Base-by-base conservation (phyloP, 2,329 filamentous ascomycete species). In the Lecanicillium sp. region DNA sequence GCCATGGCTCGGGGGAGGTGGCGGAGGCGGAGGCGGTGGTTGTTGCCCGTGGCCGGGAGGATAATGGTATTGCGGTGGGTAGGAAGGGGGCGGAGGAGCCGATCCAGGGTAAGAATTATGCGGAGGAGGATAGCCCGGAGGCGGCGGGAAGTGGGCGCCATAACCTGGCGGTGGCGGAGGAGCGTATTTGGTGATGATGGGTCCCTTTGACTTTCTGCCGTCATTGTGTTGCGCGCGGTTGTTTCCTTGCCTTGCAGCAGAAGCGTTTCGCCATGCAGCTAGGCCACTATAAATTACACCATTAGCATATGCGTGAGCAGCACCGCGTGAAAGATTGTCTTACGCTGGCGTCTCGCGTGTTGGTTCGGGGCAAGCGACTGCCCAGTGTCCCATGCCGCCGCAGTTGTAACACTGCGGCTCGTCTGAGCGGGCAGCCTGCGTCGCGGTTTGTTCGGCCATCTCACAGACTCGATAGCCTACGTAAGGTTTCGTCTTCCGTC, bases 341-440 rank as follows among this genome's bases (percentile, higher is more conserved):
- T 69, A 79, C 76, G 69, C 71, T 54, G 72, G 72, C 38, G 69
- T 67, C 54, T 64, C 60, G 52, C 73, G 64, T 20, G 71, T 73
- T 19, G 71, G 68, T 51, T 77, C 70, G 7, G 74, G 75, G 56
- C 76, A 80, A 42, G 73, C 73, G 44, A 77, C 62, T 11, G 73
- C 65, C 66, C 74, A 78, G 57, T 80, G 77, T 4, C 72, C 72
- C 24, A 63, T 60, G 40, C 62, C 59, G 44, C 74, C 74, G 55
- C 77, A 80, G 56, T 78, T 79, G 59, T 77, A 78, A 60, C 77
- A 80, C 53, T 68, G 60, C 42, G 66, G 56, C 49, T 68, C 65
- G 38, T 67, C 63, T 23, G 63, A 51, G 20, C 58, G 64, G 50
- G 60, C 55, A 32, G 51, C 44, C 41, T 63, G 57, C 50, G 57